A percentile compares a stretch with the other conserved stretches of the same genome.
Conservation (phyloP, 441 rosid genomes). For the Gossypium lobatum region DNA sequence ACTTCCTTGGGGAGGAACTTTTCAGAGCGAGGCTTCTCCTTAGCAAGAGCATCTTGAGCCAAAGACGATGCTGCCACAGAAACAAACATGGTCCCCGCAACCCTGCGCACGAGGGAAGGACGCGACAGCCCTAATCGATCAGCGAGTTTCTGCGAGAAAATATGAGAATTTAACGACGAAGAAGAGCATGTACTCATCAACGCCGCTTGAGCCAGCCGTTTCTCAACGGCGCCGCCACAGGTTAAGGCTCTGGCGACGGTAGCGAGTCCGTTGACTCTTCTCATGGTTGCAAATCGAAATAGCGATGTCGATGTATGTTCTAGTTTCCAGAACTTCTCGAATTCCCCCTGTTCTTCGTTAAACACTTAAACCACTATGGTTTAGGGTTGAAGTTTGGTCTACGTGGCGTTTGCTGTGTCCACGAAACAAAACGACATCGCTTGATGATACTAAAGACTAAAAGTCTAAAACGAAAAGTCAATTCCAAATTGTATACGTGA, state of each 20-base stretch:
- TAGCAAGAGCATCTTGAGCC: slow-evolving; percentile 48
- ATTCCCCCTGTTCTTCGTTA: slow-evolving; percentile 4
- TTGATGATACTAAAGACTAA: too few relatives aligned
- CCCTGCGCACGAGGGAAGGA: slow-evolving; percentile 34
- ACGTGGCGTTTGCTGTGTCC: slow-evolving; percentile 18
- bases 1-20: slow-evolving; percentile 58
- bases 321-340: background rate
- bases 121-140: slow-evolving; percentile 23
- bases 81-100: slow-evolving; percentile 37
- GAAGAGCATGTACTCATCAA: slow-evolving; percentile 23
- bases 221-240: slow-evolving; percentile 21
- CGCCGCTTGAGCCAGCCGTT: slow-evolving; percentile 34
- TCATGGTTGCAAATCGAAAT: slow-evolving; percentile 31
- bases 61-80: slow-evolving; percentile 50
- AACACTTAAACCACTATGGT: background rate
- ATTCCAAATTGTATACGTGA: background rate
- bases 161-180: slow-evolving; percentile 20
- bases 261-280: slow-evolving; percentile 43
- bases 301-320: background rate
- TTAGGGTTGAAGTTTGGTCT: slow-evolving; percentile 41
- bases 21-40: slow-evolving; percentile 32
- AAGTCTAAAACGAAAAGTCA: background rate
- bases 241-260: slow-evolving; percentile 32
- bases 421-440: background rate
- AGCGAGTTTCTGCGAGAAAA: slow-evolving; percentile 27